A percentile compares a stretch with the other conserved stretches of the same genome.
phyloP scores from a whole-genome alignment of 2,329 filamentous ascomycete species.

The Exophiala phaeomuriformis region DNA sequence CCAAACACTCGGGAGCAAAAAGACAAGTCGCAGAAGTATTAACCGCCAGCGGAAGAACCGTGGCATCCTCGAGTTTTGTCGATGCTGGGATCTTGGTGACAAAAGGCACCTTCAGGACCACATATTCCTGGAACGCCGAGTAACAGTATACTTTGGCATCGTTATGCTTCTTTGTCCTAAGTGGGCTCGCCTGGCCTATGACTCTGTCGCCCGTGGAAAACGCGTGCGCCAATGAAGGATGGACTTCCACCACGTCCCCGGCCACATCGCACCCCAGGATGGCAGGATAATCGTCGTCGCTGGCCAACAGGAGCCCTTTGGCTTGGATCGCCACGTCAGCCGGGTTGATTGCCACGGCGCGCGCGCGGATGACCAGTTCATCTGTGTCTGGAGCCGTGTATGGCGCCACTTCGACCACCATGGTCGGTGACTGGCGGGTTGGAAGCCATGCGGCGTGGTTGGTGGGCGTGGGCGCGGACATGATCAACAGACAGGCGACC shows the following conservation, averaged over 20 bases:
- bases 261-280: conserved; percentile 42
- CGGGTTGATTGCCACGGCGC: conserved; percentile 15
- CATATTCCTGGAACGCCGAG: conserved; percentile 30
- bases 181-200: conserved; percentile 27
- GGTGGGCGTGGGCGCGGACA: not conserved
- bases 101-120: conserved; percentile 20
- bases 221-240: conserved; percentile 36
- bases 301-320: conserved; percentile 1
- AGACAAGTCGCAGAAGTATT: conserved; percentile 32
- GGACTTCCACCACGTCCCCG: conserved; percentile 41
- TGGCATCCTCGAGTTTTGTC: conserved; percentile 31
- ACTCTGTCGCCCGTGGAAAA: conserved; percentile 43
- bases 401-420: conserved; percentile 8
- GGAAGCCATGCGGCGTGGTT: conserved; percentile 12
- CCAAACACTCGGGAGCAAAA: conserved; percentile 27
- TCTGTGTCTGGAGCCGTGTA: conserved; percentile 3
- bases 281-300: conserved; percentile 29
- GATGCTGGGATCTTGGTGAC: conserved; percentile 29
- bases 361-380: conserved; percentile 10
- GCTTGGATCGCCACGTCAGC: conserved; percentile 11
- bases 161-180: not conserved
- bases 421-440: conserved; percentile 1
- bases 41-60: conserved; percentile 34
- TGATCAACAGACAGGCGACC: too few species aligned
- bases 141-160: conserved; percentile 26